A percentile compares a stretch with the other conserved stretches of the same genome.
Evolutionary conservation across 164 flowering plant genomes (phyloP).

Genomic region (Annona squamosa): DNA sequence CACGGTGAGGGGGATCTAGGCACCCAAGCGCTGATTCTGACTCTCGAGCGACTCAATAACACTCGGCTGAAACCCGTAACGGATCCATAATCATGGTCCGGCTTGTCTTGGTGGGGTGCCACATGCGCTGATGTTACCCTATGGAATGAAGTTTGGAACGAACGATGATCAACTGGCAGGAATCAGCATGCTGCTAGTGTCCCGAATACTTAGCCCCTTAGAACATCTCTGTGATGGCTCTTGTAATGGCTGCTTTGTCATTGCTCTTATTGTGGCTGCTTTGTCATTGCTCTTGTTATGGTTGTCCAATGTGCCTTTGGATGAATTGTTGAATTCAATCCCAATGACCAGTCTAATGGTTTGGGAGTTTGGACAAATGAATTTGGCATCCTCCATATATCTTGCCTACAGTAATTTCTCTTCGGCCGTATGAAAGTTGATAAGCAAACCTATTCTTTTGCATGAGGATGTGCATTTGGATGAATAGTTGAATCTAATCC

Average conservation of each 20-base stretch:
- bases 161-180: neutral
- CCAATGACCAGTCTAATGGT: neutral
- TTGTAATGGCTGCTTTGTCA: neutral
- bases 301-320: neutral
- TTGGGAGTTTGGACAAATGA: neutral
- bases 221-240: neutral
- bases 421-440: neutral
- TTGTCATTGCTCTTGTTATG: neutral
- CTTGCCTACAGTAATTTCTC: neutral
- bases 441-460: neutral
- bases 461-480: neutral
- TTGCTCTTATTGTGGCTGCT: neutral
- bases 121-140: neutral
- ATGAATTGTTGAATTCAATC: neutral
- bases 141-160: neutral
- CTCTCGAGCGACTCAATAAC: slow-evolving; percentile 86
- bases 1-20: slow-evolving; percentile 87
- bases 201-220: neutral
- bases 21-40: slow-evolving; percentile 71
- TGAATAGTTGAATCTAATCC: neutral
- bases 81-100: neutral
- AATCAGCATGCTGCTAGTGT: neutral
- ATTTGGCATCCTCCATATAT: neutral
- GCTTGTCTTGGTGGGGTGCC: neutral
- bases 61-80: slow-evolving; percentile 26